A percentile compares a stretch with the other conserved stretches of the same genome.
These are phyloP conservation scores for Setaria italica DNA, from an alignment of 202 grass and related monocot genomes.

Conservation along the genomic window DNA sequence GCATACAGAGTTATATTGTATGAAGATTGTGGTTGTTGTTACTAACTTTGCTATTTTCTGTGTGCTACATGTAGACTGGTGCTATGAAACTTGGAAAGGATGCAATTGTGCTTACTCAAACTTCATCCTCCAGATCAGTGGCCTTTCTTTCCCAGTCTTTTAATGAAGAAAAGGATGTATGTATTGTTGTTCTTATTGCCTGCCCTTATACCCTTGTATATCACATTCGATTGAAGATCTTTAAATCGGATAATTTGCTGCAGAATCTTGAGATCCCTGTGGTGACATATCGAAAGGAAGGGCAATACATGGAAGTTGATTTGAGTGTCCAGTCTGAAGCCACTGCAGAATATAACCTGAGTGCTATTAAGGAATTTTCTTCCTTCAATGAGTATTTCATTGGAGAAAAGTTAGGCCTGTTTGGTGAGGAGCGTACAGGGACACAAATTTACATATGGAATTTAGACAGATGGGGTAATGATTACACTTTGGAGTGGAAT, in stretches of 20 bases:
- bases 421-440: slow-evolving; percentile 73
- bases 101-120: slow-evolving; percentile 90
- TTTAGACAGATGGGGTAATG: slow-evolving; percentile 84
- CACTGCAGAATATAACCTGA: slow-evolving; percentile 64
- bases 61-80: slow-evolving; percentile 68
- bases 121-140: slow-evolving; percentile 72
- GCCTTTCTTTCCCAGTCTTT: slow-evolving; percentile 87
- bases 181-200: slow-evolving; percentile 29
- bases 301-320: slow-evolving; percentile 91
- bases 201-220: slow-evolving; percentile 11
- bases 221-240: slow-evolving; percentile 10
- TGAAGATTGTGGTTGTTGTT: slow-evolving; percentile 16
- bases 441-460: slow-evolving; percentile 96
- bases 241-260: slow-evolving; percentile 47
- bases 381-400: slow-evolving; percentile 93
- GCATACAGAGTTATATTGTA: slow-evolving; percentile 18
- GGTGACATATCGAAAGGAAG: slow-evolving; percentile 72
- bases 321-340: slow-evolving; percentile 72
- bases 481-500: slow-evolving; percentile 79
- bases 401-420: slow-evolving; percentile 74
- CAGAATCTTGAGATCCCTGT: slow-evolving; percentile 94
- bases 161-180: slow-evolving; percentile 79
- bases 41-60: slow-evolving; percentile 19
- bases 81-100: slow-evolving; percentile 96
- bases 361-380: slow-evolving; percentile 79